phyloP scores from a whole-genome alignment of 106 monocot species.

The Dioscorea alata region DNA sequence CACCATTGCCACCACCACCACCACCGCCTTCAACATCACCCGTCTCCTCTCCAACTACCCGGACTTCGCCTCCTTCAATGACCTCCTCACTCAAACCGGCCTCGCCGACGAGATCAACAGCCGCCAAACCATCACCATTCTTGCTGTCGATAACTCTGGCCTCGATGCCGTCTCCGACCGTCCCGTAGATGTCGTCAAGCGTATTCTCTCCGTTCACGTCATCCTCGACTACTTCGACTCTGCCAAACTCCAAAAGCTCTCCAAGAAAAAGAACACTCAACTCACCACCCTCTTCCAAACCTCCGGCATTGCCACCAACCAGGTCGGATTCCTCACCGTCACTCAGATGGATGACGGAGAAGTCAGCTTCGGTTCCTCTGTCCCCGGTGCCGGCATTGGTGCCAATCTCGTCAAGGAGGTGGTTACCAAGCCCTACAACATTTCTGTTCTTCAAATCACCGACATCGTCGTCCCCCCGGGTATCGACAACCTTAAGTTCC shows the following conservation, averaged over 20 bases:
- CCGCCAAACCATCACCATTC: slow-evolving; percentile 1
- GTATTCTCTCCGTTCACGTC: background rate
- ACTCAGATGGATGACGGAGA: background rate
- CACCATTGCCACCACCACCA: background rate
- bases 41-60: background rate
- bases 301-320: slow-evolving; percentile 2
- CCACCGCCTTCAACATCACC: slow-evolving; percentile 4
- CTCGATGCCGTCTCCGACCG: background rate
- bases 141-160: background rate
- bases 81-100: background rate
- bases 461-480: background rate
- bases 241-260: background rate
- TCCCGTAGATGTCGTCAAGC: background rate
- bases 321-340: background rate
- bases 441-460: background rate
- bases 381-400: background rate
- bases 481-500: background rate
- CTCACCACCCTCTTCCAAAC: slow-evolving; percentile 10
- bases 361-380: background rate
- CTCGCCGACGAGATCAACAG: slow-evolving; percentile 2
- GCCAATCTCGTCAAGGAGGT: slow-evolving; percentile 1
- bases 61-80: slow-evolving; percentile 1
- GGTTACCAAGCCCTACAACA: background rate
- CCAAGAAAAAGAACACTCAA: background rate
- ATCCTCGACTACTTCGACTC: slow-evolving; percentile 8